Evolutionary conservation across 768 basidiomycete genomes (phyloP), one percentile per base, ranked within the genome.

Genomic region (Lentinus tigrinus): DNA sequence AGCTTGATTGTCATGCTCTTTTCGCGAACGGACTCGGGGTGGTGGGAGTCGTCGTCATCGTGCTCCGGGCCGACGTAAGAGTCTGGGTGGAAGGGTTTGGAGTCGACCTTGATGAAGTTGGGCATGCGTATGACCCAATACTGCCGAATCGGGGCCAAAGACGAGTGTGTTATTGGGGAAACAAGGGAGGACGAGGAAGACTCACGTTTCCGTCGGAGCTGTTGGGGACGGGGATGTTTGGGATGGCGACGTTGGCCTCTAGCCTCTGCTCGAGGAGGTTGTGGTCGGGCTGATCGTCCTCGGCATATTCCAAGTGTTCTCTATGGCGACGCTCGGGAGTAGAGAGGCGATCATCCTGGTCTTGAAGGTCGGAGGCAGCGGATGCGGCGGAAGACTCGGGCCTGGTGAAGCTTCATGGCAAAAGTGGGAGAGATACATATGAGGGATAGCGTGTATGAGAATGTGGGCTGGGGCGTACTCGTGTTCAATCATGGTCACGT

Each of bases 51-150:
- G 21, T 87, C 85, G 31, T 85, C 81, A 39, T 91, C 90, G 31
- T 90, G 87, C 65, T 93, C 92, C 17, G 91, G 86, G 19, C 89
- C 90, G 46, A 87, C 78, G 72, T 94, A 95, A 0, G 87, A 88
- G 55, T 93, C 88, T 13, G 88, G 85, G 68, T 95, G 92, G 68
- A 92, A 99, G 0, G 96, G 93, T 61, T 89, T 89, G 1, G 92
- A 82, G 66, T 95, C 92, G 51, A 97, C 81, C 67, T 89, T 87
- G 56, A 99, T 87, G 69, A 92, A 97, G 69, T 91, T 92, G n/a
- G 96, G 97, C 70, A 97, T 85, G 40, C 92, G 86, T 54, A 96
- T 84, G 52, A 94, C 88, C 95, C 95, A 98, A 64, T 88, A 85
- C 93, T 93, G 52, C 8, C 43, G 47, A 61, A 31, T 7, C 31